Evolutionary conservation across 2,329 filamentous ascomycete genomes (phyloP), one percentile per base, ranked within the genome.

Genomic region (Metarhizium rileyi): DNA sequence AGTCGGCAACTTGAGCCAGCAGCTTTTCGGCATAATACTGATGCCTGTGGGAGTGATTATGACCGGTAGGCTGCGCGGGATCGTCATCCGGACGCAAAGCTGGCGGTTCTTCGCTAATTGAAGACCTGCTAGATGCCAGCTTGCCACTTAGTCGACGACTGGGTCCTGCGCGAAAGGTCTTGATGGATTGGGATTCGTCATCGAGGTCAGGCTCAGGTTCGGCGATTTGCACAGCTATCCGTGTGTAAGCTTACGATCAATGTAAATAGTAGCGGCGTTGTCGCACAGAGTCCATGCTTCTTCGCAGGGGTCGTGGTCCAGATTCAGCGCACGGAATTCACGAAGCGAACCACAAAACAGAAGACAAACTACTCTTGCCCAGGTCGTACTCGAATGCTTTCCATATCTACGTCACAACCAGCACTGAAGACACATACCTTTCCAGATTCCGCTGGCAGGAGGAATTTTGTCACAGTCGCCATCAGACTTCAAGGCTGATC

Each of bases 1-100:
- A 97, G 56, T 87, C 81, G 25, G 80, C 76, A 14, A 96, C 82
- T 61, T 94, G 87, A 20, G 82, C 75, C 26, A 93, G 68, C 7
- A 94, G 66, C 55, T 74, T 78, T 56, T 82, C 72, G 47, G 72
- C 72, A 46, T 71, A 65, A 49, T 72, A 69, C 48, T 65, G 64
- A 27, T 64, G 63, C 18, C 60, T 63, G 50, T 65, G 61, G 14
- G 60, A 55, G 10, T 65, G 59, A 9, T 64, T 63, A 28, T 56
- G 51, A 25, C 57, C 58, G 27, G 58, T 50, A 7, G 54, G 50
- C n/a, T 55, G 51, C 8, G 52, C 23, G 5, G 56, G 43, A 8
- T 68, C 65, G 16, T 69, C 64, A 6, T 54, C 54, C 5, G 59
- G 54, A 3, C 60, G 59, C 44, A 58, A 45, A 22, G 57, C 51